These are phyloP conservation scores for Beta macrorhiza DNA, from an alignment of 179 eudicot genomes.

Conservation along the genomic window DNA sequence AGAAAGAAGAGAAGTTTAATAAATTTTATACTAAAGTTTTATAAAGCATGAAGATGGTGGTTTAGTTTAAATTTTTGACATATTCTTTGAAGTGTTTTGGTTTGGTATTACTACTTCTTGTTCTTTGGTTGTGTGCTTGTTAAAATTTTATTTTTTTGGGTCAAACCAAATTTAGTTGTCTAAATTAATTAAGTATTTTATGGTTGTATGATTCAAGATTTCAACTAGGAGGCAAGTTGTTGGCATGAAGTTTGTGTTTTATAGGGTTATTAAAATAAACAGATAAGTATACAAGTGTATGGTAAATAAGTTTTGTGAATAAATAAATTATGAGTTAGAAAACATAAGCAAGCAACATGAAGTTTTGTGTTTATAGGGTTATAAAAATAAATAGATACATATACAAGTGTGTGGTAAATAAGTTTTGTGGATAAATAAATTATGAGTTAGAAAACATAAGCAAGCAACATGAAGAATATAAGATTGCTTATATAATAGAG, in stretches of 20 bases:
- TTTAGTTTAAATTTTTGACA: slow-evolving; percentile 9
- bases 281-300: neutral
- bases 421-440: too few relatives aligned
- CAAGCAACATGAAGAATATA: too few relatives aligned
- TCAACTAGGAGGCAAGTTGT: neutral
- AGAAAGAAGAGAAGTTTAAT: neutral
- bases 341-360: too few relatives aligned
- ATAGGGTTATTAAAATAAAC: too few relatives aligned
- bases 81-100: slow-evolving; percentile 5
- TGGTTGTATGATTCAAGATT: neutral
- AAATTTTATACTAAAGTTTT: too few relatives aligned
- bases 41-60: neutral
- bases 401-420: too few relatives aligned
- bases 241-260: neutral
- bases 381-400: too few relatives aligned
- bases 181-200: neutral
- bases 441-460: too few relatives aligned
- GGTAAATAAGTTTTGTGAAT: neutral
- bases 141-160: slow-evolving; percentile 1
- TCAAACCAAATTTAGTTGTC: slow-evolving; percentile 13
- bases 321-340: too few relatives aligned
- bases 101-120: neutral
- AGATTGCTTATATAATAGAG: too few relatives aligned
- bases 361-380: neutral
- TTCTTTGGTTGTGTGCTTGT: slow-evolving; percentile 21